Conservation (phyloP, 495 filamentous ascomycete genomes). For the Parathielavia hyrcaniae region DNA sequence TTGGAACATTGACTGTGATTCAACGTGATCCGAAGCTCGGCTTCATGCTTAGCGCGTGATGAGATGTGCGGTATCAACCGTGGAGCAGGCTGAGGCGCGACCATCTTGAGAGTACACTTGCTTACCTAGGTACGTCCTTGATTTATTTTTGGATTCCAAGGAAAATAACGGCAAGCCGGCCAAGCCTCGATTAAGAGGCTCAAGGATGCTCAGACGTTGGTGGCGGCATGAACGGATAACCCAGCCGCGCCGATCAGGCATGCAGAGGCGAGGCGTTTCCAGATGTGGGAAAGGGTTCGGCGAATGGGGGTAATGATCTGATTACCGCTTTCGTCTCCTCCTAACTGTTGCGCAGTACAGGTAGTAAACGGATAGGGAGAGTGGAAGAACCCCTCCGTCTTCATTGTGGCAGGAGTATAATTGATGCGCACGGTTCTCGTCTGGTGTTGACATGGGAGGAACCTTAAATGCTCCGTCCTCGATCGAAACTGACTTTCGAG, state of each 20-base stretch:
- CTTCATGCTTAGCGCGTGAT: conserved; percentile 1
- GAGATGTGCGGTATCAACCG: background rate
- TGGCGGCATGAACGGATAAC: conserved; percentile 2
- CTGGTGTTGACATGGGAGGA: too few relatives aligned
- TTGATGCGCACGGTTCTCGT: too few relatives aligned
- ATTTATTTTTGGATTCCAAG: too few relatives aligned
- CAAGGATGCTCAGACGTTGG: background rate
- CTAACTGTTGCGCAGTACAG: too few relatives aligned
- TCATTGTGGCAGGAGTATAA: too few relatives aligned
- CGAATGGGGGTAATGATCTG: background rate
- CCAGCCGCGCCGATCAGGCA: background rate
- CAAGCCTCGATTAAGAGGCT: background rate
- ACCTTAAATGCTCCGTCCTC: too few relatives aligned
- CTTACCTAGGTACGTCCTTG: too few relatives aligned
- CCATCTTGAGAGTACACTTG: background rate
- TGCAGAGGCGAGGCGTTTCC: background rate
- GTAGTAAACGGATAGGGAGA: background rate
- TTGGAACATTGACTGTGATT: background rate
- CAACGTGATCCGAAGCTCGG: conserved; percentile 1
- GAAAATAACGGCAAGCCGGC: background rate
- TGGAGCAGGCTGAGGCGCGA: conserved; percentile 3
- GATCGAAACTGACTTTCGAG: too few relatives aligned
- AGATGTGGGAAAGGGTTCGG: background rate
- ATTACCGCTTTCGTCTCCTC: background rate
- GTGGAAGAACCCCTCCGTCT: background rate